A percentile compares a stretch with the other conserved stretches of the same genome.
Evolutionary conservation across 176 grass and related monocot genomes (phyloP).

Genomic region (Carex cristatella): DNA sequence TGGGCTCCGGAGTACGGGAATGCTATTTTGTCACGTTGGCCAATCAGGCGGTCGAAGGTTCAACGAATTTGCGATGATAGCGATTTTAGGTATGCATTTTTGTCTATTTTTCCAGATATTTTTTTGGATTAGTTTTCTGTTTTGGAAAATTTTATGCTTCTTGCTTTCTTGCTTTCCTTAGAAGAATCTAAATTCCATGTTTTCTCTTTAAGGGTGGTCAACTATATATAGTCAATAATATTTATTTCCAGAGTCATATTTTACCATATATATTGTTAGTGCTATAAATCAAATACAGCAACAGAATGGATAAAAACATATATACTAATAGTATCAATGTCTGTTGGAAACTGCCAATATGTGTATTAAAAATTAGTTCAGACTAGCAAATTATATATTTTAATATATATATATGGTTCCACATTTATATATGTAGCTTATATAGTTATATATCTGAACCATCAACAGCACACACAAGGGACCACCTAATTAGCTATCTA

Average conservation of each 20-base stretch:
- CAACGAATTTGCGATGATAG: constrained; percentile 70
- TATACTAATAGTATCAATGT: background rate
- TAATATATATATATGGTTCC: background rate
- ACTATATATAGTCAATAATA: background rate
- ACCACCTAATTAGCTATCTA: background rate
- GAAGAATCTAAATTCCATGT: background rate
- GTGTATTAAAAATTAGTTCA: background rate
- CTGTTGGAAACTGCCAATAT: background rate
- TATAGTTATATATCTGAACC: background rate
- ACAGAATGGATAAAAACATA: background rate
- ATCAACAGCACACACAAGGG: constrained; percentile 7
- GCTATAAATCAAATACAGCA: background rate
- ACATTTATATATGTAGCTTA: background rate
- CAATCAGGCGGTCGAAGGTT: constrained; percentile 75
- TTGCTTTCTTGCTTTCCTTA: background rate
- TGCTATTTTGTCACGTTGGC: constrained; percentile 88
- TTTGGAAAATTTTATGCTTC: background rate
- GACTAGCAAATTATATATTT: background rate
- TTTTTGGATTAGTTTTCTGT: constrained; percentile 2
- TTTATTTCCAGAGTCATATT: background rate
- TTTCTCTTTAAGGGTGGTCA: background rate
- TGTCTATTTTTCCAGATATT: background rate
- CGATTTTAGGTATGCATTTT: constrained; percentile 54
- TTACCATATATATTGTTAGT: constrained; percentile 1
- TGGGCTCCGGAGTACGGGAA: constrained; percentile 98